Evolutionary conservation across 345 rosid species (phyloP).

Genomic region (Ceriops decandra): DNA sequence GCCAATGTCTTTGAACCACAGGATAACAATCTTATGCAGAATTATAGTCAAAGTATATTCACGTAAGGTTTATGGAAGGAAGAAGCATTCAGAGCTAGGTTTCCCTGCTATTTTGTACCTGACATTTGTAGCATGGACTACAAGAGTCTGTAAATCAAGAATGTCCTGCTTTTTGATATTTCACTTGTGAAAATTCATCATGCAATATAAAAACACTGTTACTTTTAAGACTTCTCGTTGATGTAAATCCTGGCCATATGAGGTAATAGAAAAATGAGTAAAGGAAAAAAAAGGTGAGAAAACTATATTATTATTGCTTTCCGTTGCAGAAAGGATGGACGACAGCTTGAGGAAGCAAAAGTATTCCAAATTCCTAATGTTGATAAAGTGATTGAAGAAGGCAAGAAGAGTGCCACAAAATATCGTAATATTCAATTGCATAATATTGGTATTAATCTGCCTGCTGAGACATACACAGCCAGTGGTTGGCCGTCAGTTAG

Average conservation of each 20-base stretch:
- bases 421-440: conserved; percentile 56
- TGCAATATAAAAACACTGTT: too few relatives aligned
- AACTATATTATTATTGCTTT: conserved; percentile 10
- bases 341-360: conserved; percentile 44
- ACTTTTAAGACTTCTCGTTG: neutral
- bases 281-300: neutral
- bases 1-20: neutral
- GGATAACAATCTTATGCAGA: neutral
- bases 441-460: conserved; percentile 43
- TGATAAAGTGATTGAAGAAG: conserved; percentile 73
- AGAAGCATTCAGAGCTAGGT: neutral
- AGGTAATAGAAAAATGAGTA: conserved; percentile 2
- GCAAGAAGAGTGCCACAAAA: conserved; percentile 73
- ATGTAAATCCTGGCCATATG: neutral
- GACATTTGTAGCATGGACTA: neutral
- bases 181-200: too few relatives aligned
- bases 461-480: conserved; percentile 62
- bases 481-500: conserved; percentile 86
- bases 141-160: neutral
- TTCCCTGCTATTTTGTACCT: conserved; percentile 3
- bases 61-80: neutral
- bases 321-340: conserved; percentile 43
- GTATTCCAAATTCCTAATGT: conserved; percentile 64
- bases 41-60: neutral
- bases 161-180: neutral